phyloP scores from a whole-genome alignment of 306 rosid species.

The Amphicarpaea edgeworthii region DNA sequence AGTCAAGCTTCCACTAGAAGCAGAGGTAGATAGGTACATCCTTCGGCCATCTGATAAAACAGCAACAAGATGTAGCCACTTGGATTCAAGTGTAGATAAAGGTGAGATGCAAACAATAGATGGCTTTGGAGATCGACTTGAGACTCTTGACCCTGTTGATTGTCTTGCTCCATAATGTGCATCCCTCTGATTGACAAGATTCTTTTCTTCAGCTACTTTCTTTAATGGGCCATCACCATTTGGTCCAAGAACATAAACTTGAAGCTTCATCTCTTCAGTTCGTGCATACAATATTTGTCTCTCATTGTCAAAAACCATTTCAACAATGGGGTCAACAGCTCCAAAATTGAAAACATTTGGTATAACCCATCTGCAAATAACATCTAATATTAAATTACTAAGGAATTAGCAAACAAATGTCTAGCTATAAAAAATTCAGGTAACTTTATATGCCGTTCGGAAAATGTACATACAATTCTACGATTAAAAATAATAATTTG shows the following conservation, averaged over 20 bases:
- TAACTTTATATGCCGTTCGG: constrained; percentile 11
- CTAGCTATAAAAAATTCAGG: constrained; percentile 9
- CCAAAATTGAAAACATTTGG: constrained; percentile 97
- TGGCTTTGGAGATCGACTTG: constrained; percentile 74
- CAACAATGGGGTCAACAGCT: constrained; percentile 89
- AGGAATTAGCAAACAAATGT: constrained; percentile 33
- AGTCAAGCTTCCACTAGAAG: constrained; percentile 81
- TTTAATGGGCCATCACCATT: constrained; percentile 87
- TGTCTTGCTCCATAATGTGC: constrained; percentile 82
- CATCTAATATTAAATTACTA: constrained; percentile 35
- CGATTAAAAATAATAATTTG: background rate
- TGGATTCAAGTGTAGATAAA: constrained; percentile 89
- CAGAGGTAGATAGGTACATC: constrained; percentile 92
- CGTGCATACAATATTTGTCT: constrained; percentile 84
- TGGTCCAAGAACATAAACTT: constrained; percentile 79
- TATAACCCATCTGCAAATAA: constrained; percentile 91
- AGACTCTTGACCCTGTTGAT: constrained; percentile 74
- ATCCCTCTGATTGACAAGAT: constrained; percentile 81
- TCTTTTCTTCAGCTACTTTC: constrained; percentile 97
- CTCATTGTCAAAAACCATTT: constrained; percentile 94
- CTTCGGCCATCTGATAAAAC: constrained; percentile 97
- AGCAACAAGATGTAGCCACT: constrained; percentile 89
- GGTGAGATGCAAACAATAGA: constrained; percentile 91
- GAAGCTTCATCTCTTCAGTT: constrained; percentile 96
- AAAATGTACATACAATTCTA: constrained; percentile 27